Percentiles rank a stretch among this genome's conserved stretches.
phyloP scores from a whole-genome alignment of 768 basidiomycete species.

The Russula griseocarnosa region DNA sequence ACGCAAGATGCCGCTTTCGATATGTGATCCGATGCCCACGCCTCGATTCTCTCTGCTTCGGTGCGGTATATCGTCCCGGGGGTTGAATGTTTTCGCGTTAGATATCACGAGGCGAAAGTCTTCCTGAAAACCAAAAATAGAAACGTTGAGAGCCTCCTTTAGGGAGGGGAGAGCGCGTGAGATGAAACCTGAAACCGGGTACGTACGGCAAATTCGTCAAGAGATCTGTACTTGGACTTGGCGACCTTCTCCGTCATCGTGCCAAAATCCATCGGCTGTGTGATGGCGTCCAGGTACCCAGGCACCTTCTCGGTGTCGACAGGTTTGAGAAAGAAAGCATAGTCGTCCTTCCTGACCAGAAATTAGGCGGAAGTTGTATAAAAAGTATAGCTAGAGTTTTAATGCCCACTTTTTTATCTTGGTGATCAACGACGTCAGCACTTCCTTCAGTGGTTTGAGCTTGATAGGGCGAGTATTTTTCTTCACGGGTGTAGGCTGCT shows the following conservation, averaged over 20 bases:
- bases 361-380: neutral
- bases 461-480: constrained; percentile 57
- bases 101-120: constrained; percentile 69
- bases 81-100: constrained; percentile 76
- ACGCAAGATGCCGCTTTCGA: constrained; percentile 64
- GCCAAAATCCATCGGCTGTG: constrained; percentile 88
- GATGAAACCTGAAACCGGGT: neutral
- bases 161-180: neutral
- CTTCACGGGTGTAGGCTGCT: constrained; percentile 29
- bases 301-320: constrained; percentile 59
- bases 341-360: constrained; percentile 68
- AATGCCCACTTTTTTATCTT: constrained; percentile 67
- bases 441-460: constrained; percentile 76
- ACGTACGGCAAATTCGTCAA: constrained; percentile 75
- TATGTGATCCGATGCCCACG: constrained; percentile 71
- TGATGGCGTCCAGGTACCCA: constrained; percentile 64
- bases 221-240: constrained; percentile 68
- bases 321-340: constrained; percentile 74
- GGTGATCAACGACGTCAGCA: constrained; percentile 57
- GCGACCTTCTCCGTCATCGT: constrained; percentile 79
- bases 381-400: neutral
- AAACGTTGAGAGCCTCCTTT: too few relatives aligned
- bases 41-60: constrained; percentile 69
- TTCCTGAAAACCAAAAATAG: constrained; percentile 21
- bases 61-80: constrained; percentile 70